Percentiles rank a stretch among this genome's conserved stretches.
Evolutionary conservation across 768 basidiomycete species (phyloP).

Genomic region (Rhizopogon vulgaris): DNA sequence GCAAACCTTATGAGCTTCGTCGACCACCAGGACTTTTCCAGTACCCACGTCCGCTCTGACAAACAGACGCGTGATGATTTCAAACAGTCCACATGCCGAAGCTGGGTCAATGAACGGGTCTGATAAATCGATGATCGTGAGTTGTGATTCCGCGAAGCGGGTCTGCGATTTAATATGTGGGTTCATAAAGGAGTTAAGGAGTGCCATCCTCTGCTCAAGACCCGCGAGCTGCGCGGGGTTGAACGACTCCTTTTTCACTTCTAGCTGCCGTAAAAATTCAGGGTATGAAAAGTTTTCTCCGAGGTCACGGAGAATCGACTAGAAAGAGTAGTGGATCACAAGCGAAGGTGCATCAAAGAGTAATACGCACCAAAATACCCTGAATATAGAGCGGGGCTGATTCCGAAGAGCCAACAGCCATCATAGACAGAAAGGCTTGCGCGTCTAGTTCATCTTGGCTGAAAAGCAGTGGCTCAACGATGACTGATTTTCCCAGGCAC

Average conservation of each 20-base stretch:
- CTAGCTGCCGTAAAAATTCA: slow-evolving; percentile 42
- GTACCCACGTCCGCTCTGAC: slow-evolving; percentile 52
- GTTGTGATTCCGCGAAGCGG: slow-evolving; percentile 49
- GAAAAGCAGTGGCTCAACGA: slow-evolving; percentile 50
- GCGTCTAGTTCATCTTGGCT: slow-evolving; percentile 60
- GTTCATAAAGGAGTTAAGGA: slow-evolving; percentile 55
- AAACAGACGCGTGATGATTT: slow-evolving; percentile 62
- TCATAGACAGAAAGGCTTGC: slow-evolving; percentile 65
- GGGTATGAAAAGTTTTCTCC: slow-evolving; percentile 53
- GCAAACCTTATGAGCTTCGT: slow-evolving; percentile 68
- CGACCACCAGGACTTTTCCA: slow-evolving; percentile 66
- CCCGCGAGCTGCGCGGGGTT: slow-evolving; percentile 50
- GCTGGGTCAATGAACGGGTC: slow-evolving; percentile 67
- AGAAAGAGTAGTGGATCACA: slow-evolving; percentile 2
- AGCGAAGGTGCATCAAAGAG: not conserved
- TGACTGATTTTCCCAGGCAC: slow-evolving; percentile 42
- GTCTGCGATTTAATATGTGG: slow-evolving; percentile 26
- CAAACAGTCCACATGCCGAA: slow-evolving; percentile 65
- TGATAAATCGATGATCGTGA: slow-evolving; percentile 67
- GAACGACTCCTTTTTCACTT: slow-evolving; percentile 42
- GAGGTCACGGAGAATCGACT: slow-evolving; percentile 57
- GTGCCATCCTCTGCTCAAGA: slow-evolving; percentile 56
- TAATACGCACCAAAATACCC: slow-evolving; percentile 46
- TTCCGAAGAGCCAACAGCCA: slow-evolving; percentile 61
- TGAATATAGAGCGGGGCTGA: slow-evolving; percentile 66